Percentiles rank a stretch among this genome's conserved stretches.
Conservation (phyloP, 2,329 filamentous ascomycete genomes). For the Dactylellina cionopaga region DNA sequence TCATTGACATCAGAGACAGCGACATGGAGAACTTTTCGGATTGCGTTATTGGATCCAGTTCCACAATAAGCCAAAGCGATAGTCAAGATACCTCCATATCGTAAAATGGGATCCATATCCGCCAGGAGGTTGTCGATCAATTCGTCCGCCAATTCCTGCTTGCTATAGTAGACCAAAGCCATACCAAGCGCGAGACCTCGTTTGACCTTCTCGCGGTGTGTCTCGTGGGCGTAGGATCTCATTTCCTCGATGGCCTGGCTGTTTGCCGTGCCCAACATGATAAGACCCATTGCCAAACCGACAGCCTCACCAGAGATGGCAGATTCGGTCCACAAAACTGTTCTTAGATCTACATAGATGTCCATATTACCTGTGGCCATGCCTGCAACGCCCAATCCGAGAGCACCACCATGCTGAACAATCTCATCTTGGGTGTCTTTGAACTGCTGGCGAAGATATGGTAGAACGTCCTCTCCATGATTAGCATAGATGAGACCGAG, state of each 20-base stretch:
- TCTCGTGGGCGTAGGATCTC: constrained; percentile 97
- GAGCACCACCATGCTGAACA: constrained; percentile 93
- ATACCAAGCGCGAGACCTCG: constrained; percentile 94
- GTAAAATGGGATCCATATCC: constrained; percentile 89
- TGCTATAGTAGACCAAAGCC: constrained; percentile 97
- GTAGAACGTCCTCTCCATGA: constrained; percentile 88
- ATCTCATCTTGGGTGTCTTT: constrained; percentile 76
- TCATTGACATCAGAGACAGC: constrained; percentile 98
- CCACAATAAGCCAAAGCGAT: constrained; percentile 97
- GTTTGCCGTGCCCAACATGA: constrained; percentile 98
- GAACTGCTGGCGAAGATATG: constrained; percentile 81
- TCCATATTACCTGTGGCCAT: constrained; percentile 94
- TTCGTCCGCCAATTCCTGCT: constrained; percentile 92
- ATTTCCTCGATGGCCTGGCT: constrained; percentile 92
- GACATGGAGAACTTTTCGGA: constrained; percentile 91
- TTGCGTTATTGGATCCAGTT: constrained; percentile 97
- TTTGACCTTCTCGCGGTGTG: constrained; percentile 98
- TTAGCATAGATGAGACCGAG: constrained; percentile 97
- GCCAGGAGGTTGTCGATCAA: constrained; percentile 92
- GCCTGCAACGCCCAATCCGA: constrained; percentile 93
- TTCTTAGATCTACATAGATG: constrained; percentile 90
- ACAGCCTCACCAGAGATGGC: constrained; percentile 97
- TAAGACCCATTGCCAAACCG: constrained; percentile 92
- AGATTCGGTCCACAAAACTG: constrained; percentile 89
- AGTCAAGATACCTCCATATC: constrained; percentile 99